A percentile compares a stretch with the other conserved stretches of the same genome.
These are phyloP conservation scores for Fusarium anguioides DNA, from an alignment of 2,329 filamentous ascomycete species.

Conservation along the genomic window DNA sequence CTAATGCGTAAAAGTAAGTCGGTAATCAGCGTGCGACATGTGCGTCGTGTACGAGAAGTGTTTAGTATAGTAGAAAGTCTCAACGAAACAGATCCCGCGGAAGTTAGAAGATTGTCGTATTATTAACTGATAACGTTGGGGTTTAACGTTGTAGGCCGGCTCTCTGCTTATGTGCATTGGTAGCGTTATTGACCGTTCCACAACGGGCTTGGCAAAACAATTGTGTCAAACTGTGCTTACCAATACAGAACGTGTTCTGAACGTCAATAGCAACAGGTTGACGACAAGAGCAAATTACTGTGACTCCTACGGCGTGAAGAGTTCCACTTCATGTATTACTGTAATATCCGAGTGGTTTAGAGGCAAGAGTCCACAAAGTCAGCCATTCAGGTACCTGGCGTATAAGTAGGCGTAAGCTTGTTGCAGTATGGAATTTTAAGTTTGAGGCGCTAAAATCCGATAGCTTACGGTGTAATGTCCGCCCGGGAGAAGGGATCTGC, in stretches of 20 bases:
- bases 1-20: background rate
- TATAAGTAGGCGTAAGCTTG: slow-evolving; percentile 1
- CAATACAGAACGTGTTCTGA: slow-evolving; percentile 19
- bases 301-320: slow-evolving; percentile 9
- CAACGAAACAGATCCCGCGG: background rate
- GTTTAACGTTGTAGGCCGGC: slow-evolving; percentile 8
- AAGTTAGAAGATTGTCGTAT: background rate
- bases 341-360: background rate
- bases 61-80: background rate
- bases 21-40: background rate
- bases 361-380: background rate
- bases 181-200: background rate
- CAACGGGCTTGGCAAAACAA: background rate
- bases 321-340: slow-evolving; percentile 4
- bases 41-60: background rate
- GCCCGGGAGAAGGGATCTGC: slow-evolving; percentile 7
- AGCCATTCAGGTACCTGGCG: slow-evolving; percentile 6
- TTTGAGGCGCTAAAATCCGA: slow-evolving; percentile 21
- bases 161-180: slow-evolving; percentile 16
- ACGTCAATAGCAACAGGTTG: background rate
- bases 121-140: slow-evolving; percentile 24
- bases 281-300: background rate
- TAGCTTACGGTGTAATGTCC: slow-evolving; percentile 24
- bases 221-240: slow-evolving; percentile 3
- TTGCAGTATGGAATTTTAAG: background rate